Conservation (phyloP, 2,329 filamentous ascomycete genomes). For the Chaetomiaceae sp. region DNA sequence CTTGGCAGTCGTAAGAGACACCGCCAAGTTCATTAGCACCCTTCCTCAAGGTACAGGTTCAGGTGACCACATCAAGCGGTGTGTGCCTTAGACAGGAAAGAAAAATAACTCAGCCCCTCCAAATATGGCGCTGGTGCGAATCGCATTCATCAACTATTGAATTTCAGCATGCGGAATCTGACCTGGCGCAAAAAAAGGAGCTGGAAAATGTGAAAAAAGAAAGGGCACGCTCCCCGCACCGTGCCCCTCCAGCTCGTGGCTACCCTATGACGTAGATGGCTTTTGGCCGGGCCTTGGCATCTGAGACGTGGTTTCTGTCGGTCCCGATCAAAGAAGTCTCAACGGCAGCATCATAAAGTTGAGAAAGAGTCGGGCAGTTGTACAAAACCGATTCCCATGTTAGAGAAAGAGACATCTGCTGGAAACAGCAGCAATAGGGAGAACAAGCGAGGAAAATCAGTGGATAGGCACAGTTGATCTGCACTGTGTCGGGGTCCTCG, state of each 20-base stretch:
- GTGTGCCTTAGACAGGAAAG: background rate
- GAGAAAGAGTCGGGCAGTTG: background rate
- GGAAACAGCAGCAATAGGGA: background rate
- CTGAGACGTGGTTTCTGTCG: background rate
- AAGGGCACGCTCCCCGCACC: background rate
- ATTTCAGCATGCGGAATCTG: background rate
- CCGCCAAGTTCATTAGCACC: background rate
- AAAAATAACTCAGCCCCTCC: conserved; percentile 1
- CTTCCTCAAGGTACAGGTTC: background rate
- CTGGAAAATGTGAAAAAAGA: background rate
- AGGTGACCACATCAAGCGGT: conserved; percentile 1
- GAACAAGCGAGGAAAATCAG: background rate
- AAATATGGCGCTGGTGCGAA: no score
- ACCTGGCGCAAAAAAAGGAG: conserved; percentile 1
- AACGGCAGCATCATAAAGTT: no score
- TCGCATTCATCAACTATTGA: background rate
- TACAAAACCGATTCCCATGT: background rate
- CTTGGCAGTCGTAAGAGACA: background rate
- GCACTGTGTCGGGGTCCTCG: background rate
- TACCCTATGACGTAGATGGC: conserved; percentile 3
- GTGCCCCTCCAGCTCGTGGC: background rate
- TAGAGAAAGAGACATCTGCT: background rate
- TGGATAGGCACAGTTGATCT: background rate
- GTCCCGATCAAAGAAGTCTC: background rate
- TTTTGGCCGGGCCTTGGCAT: background rate